A percentile compares a stretch with the other conserved stretches of the same genome.
These are phyloP conservation scores for Ambrosiella beaveri DNA, from an alignment of 2,329 filamentous ascomycete species.

Conservation along the genomic window DNA sequence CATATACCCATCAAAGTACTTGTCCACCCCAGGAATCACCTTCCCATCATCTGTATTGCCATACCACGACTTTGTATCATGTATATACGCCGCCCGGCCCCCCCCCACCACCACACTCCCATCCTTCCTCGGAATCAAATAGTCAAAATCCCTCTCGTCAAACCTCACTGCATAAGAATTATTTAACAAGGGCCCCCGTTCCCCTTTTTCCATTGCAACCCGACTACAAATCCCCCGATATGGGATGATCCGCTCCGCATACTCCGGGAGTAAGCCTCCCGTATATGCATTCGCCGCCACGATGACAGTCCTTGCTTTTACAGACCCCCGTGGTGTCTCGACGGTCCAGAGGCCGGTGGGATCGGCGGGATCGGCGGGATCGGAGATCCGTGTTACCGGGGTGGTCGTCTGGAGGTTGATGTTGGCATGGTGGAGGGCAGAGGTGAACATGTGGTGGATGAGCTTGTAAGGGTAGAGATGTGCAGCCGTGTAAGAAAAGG, in stretches of 20 bases:
- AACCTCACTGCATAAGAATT: slow-evolving; percentile 15
- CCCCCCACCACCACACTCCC: slow-evolving; percentile 15
- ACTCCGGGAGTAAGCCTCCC: slow-evolving; percentile 16
- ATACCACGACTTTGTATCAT: slow-evolving; percentile 25
- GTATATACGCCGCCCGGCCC: slow-evolving; percentile 18
- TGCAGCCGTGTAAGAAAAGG: slow-evolving; percentile 18
- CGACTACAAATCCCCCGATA: slow-evolving; percentile 13
- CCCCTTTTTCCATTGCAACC: background rate
- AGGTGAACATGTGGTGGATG: slow-evolving; percentile 13
- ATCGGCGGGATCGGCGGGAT: background rate
- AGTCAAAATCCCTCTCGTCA: slow-evolving; percentile 16
- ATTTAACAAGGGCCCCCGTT: background rate
- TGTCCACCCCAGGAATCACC: slow-evolving; percentile 23
- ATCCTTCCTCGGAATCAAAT: slow-evolving; percentile 15
- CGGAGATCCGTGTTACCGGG: slow-evolving; percentile 11
- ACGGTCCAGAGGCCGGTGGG: slow-evolving; percentile 11
- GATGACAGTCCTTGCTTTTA: slow-evolving; percentile 15
- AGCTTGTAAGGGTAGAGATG: slow-evolving; percentile 17
- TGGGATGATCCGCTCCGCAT: slow-evolving; percentile 11
- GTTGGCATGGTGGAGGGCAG: slow-evolving; percentile 3
- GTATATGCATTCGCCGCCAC: slow-evolving; percentile 18
- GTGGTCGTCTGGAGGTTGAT: slow-evolving; percentile 17
- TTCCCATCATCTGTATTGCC: slow-evolving; percentile 28
- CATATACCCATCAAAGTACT: slow-evolving; percentile 33
- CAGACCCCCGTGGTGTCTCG: slow-evolving; percentile 15